Evolutionary conservation across 208 protist genomes (phyloP).

Genomic region (Acanthamoeba lenticulata): DNA sequence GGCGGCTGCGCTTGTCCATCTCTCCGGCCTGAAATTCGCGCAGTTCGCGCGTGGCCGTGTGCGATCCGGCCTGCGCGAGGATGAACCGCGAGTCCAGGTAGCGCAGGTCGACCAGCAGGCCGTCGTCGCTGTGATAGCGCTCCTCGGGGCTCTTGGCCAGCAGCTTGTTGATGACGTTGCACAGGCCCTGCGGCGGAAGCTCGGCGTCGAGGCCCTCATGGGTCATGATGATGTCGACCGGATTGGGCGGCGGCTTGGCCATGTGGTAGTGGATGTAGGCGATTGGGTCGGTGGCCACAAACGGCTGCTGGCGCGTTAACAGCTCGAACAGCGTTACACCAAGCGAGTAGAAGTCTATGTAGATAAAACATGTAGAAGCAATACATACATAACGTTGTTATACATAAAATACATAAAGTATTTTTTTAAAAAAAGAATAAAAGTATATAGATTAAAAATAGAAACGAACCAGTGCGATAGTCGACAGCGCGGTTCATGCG

Average conservation of each 20-base stretch:
- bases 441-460: too few relatives aligned
- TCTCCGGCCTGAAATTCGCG: slow-evolving; percentile 12
- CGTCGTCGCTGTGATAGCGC: slow-evolving; percentile 39
- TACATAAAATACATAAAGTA: too few relatives aligned
- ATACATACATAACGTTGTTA: not conserved
- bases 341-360: slow-evolving; percentile 22
- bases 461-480: not conserved
- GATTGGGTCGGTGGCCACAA: not conserved
- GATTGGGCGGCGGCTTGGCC: slow-evolving; percentile 51
- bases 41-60: not conserved
- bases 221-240: not conserved
- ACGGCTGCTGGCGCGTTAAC: slow-evolving; percentile 32
- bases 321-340: slow-evolving; percentile 65
- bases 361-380: too few relatives aligned
- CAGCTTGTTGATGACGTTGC: slow-evolving; percentile 53
- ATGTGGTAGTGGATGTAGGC: slow-evolving; percentile 64
- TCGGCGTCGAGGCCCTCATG: not conserved
- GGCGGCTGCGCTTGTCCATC: slow-evolving; percentile 44
- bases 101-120: slow-evolving; percentile 28
- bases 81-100: not conserved
- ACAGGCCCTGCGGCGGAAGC: slow-evolving; percentile 17
- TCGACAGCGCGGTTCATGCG: slow-evolving; percentile 42
- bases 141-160: slow-evolving; percentile 59
- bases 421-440: too few relatives aligned
- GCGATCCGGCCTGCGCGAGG: not conserved